These are phyloP conservation scores for Cytospora leucostoma DNA, from an alignment of 2,329 filamentous ascomycete species.

Conservation along the genomic window DNA sequence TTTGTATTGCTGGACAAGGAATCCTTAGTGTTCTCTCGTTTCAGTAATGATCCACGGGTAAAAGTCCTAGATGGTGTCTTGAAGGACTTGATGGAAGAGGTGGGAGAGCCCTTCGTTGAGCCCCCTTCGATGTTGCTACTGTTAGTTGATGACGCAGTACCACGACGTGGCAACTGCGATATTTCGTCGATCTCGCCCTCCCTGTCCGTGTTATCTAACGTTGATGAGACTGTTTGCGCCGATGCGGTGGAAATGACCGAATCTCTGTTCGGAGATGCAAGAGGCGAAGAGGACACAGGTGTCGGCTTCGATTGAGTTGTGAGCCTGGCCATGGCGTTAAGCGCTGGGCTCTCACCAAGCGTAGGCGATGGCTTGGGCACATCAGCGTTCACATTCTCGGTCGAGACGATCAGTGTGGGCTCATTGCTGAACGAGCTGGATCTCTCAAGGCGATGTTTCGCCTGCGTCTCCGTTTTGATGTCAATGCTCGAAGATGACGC, in stretches of 20 bases:
- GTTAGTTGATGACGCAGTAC: constrained; percentile 42
- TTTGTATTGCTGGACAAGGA: constrained; percentile 36
- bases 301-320: constrained; percentile 62
- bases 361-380: constrained; percentile 59
- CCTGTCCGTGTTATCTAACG: constrained; percentile 44
- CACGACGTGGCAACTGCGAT: constrained; percentile 37
- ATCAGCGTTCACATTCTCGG: constrained; percentile 67
- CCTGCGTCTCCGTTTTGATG: constrained; percentile 43
- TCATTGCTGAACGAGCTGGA: constrained; percentile 64
- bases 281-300: constrained; percentile 46
- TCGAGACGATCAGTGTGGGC: constrained; percentile 66
- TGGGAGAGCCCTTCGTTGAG: constrained; percentile 35
- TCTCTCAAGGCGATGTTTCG: constrained; percentile 36
- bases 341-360: constrained; percentile 60
- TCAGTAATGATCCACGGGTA: constrained; percentile 44
- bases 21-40: constrained; percentile 42
- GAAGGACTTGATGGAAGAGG: constrained; percentile 40
- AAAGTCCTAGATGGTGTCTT: constrained; percentile 45
- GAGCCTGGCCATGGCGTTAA: constrained; percentile 66
- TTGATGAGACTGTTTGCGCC: constrained; percentile 54
- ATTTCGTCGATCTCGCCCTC: constrained; percentile 40
- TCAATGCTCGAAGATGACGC: constrained; percentile 53
- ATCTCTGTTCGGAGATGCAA: constrained; percentile 39
- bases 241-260: constrained; percentile 43
- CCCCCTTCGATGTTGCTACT: constrained; percentile 32